Evolutionary conservation across 148 eudicot genomes (phyloP).

Genomic region (Cornus kousa): DNA sequence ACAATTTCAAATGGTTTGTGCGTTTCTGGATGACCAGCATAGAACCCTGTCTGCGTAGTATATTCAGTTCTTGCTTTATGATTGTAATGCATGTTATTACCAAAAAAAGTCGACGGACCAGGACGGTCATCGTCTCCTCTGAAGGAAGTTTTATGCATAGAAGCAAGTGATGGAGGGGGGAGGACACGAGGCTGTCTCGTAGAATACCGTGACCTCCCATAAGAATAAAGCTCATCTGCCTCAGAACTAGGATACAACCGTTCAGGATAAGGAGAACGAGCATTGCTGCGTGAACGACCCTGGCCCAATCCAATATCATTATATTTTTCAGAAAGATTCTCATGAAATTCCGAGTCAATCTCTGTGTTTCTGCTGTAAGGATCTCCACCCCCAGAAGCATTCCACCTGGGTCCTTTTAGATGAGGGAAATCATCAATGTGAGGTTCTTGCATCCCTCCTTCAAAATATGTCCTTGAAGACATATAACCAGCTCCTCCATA

Average conservation of each 20-base stretch:
- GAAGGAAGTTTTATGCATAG: slow-evolving; percentile 45
- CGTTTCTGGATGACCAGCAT: slow-evolving; percentile 37
- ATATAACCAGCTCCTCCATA: slow-evolving; percentile 60
- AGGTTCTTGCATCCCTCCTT: slow-evolving; percentile 54
- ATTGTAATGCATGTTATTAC: slow-evolving; percentile 28
- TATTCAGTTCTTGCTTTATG: slow-evolving; percentile 41
- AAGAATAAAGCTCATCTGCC: slow-evolving; percentile 59
- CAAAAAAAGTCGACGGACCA: slow-evolving; percentile 49
- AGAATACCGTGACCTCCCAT: slow-evolving; percentile 78
- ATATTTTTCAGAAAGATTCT: slow-evolving; percentile 50
- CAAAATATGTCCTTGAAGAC: slow-evolving; percentile 45
- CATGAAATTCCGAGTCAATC: slow-evolving; percentile 58
- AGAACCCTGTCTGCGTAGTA: slow-evolving; percentile 29
- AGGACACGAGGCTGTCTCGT: slow-evolving; percentile 90
- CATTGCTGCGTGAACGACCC: slow-evolving; percentile 44
- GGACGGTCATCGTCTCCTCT: slow-evolving; percentile 49
- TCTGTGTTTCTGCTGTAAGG: slow-evolving; percentile 44
- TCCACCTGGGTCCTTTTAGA: slow-evolving; percentile 65
- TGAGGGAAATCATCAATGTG: slow-evolving; percentile 51
- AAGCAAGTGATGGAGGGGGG: slow-evolving; percentile 76
- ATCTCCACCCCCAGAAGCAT: slow-evolving; percentile 48
- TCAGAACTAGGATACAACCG: slow-evolving; percentile 62
- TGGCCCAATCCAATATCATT: slow-evolving; percentile 71
- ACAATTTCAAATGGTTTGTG: slow-evolving; percentile 38
- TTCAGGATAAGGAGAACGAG: slow-evolving; percentile 51